Evolutionary conservation across 495 filamentous ascomycete species (phyloP), one percentile per base, ranked within the genome.

Genomic region (Rhizodiscina lignyota): DNA sequence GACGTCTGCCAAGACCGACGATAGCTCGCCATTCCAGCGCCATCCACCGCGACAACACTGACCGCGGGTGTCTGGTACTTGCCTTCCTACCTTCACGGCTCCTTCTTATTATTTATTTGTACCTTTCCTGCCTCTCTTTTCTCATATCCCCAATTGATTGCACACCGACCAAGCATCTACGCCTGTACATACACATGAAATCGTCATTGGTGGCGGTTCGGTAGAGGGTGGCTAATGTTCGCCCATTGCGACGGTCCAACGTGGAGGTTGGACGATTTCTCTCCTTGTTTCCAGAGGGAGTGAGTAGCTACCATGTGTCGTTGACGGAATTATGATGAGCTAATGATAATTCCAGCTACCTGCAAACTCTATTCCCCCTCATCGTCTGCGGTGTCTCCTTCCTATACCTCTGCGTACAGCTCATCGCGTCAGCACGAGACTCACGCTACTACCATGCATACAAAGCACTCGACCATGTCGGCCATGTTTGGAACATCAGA

Each of bases 201-300:
- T 18, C 4, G 13, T 2, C 8, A 12, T 36, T 13, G 18, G 6
- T 19, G 8, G 22, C 18, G 21, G 18, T 24, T 24, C 16, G 22
- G 20, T 4, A 30, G 21, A n/a, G 28, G 30, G 8, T 35, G 21
- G 43, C 42, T 40, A 32, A 74, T 77, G 74, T 79, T 86, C 51
- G 74, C 72, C 53, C 67, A 72, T 48, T 97, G 89, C 56, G 53
- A 68, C 47, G 73, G 73, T 54, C 80, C 83, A 31, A 62, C 84
- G 48, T 97, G 89, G 89, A 68, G 63, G 47, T 59, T 67, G 40
- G 89, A 97, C 59, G 91, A 97, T 59, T 78, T 97, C 52, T 78
- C 79, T 8, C 60, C 53, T 34, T 96, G 91, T 59, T 86, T 97
- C 51, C 77, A 83, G 50, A 72, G 69, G 62, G 83, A 91, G 87